A percentile compares a stretch with the other conserved stretches of the same genome.
phyloP scores from a whole-genome alignment of 2,329 filamentous ascomycete species.

The Fusarium paranaense region DNA sequence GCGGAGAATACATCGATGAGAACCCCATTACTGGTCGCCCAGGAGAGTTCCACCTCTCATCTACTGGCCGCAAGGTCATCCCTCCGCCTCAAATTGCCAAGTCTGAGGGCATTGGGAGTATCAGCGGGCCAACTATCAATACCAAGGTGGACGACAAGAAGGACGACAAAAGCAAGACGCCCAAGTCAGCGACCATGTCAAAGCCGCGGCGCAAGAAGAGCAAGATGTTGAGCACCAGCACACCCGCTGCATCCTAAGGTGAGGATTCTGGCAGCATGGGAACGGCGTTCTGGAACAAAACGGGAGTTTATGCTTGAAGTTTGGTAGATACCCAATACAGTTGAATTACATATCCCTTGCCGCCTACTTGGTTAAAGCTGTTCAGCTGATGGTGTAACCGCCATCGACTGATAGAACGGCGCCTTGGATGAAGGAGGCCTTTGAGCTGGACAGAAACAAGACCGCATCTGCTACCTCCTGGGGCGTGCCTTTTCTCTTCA shows the following conservation, averaged over 20 bases:
- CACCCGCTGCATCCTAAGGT: conserved; percentile 47
- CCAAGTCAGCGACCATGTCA: conserved; percentile 54
- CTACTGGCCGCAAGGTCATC: conserved; percentile 65
- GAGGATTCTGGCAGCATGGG: not conserved
- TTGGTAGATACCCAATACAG: conserved; percentile 42
- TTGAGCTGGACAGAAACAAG: conserved; percentile 57
- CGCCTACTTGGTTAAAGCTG: not conserved
- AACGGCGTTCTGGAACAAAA: conserved; percentile 15
- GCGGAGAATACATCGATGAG: conserved; percentile 75
- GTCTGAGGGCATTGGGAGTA: conserved; percentile 49
- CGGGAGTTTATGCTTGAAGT: not conserved
- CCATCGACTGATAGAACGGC: conserved; percentile 58
- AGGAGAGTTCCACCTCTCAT: conserved; percentile 73
- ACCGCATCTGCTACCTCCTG: conserved; percentile 61
- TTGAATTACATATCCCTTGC: not conserved
- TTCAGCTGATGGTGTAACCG: conserved; percentile 54
- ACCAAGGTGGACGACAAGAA: conserved; percentile 60
- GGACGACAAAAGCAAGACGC: conserved; percentile 59
- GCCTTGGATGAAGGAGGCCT: conserved; percentile 60
- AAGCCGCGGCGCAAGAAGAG: conserved; percentile 63
- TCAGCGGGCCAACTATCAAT: conserved; percentile 52
- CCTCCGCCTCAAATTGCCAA: conserved; percentile 48
- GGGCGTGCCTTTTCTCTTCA: conserved; percentile 55
- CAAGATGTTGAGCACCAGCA: conserved; percentile 54
- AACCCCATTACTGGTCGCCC: conserved; percentile 75